These are phyloP conservation scores for Phaeosphaeriaceae sp. DNA, from an alignment of 2,329 filamentous ascomycete species.

Conservation along the genomic window DNA sequence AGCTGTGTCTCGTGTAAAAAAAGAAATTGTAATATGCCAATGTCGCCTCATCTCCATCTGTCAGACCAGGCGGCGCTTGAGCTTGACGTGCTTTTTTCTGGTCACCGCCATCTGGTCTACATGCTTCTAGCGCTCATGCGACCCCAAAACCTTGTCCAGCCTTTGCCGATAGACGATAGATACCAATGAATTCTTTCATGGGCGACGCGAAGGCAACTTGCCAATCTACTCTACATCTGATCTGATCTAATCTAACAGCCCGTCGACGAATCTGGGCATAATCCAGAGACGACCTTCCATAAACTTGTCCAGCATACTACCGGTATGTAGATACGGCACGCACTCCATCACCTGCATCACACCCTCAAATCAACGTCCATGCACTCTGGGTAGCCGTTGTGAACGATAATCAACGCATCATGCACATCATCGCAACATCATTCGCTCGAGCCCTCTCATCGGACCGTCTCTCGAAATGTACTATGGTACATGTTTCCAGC, in stretches of 20 bases:
- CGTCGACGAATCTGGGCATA: too few species aligned
- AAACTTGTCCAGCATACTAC: too few species aligned
- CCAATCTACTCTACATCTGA: too few species aligned
- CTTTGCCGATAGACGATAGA: too few species aligned
- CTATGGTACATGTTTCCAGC: neutral
- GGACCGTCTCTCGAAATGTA: neutral
- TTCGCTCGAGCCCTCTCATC: neutral
- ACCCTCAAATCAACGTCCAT: neutral
- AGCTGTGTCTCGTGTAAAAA: conserved; percentile 18
- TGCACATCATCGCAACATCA: neutral
- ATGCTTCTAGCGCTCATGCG: too few species aligned
- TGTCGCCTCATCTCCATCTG: conserved; percentile 24
- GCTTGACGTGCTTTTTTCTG: conserved; percentile 3
- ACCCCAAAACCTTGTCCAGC: too few species aligned
- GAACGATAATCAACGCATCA: neutral
- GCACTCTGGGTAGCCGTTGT: neutral
- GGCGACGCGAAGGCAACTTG: too few species aligned
- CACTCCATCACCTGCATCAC: neutral
- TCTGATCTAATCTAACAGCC: too few species aligned
- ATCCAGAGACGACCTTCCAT: too few species aligned
- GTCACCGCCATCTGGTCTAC: too few species aligned
- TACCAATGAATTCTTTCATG: too few species aligned
- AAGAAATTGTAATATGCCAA: conserved; percentile 9
- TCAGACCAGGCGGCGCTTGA: neutral
- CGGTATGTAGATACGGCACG: too few species aligned